Percentiles rank a stretch among this genome's conserved stretches.
Evolutionary conservation across 139 green algal genomes (phyloP).

Genomic region (Micromonas pusilla): DNA sequence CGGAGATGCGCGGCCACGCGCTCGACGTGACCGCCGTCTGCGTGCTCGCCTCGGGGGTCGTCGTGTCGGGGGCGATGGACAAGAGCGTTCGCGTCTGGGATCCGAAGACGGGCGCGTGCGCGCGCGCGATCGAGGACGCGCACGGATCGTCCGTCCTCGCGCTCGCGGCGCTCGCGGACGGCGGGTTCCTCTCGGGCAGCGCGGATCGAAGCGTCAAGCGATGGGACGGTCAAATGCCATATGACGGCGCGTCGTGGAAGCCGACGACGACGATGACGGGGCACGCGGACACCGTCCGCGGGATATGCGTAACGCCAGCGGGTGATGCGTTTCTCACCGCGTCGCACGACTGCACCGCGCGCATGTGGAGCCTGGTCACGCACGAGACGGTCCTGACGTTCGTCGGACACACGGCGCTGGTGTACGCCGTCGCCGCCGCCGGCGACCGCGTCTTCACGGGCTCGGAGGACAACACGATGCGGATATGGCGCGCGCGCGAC

Average conservation of each 20-base stretch:
- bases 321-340: neutral
- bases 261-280: neutral
- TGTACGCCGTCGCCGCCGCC: neutral
- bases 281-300: neutral
- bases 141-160: neutral
- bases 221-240: too few species aligned
- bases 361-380: neutral
- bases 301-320: neutral
- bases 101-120: neutral
- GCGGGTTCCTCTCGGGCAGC: neutral
- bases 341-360: neutral
- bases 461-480: neutral
- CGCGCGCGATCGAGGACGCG: neutral
- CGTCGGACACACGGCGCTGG: neutral
- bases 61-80: neutral
- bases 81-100: neutral
- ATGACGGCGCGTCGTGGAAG: too few species aligned
- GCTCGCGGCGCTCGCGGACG: neutral
- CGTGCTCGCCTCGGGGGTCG: neutral
- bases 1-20: neutral
- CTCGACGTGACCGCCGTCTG: neutral
- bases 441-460: neutral
- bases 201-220: neutral
- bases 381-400: neutral
- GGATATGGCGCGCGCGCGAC: neutral